Evolutionary conservation across 1,284 basidiomycete species (phyloP).

Genomic region (Rhodotorula sp.): DNA sequence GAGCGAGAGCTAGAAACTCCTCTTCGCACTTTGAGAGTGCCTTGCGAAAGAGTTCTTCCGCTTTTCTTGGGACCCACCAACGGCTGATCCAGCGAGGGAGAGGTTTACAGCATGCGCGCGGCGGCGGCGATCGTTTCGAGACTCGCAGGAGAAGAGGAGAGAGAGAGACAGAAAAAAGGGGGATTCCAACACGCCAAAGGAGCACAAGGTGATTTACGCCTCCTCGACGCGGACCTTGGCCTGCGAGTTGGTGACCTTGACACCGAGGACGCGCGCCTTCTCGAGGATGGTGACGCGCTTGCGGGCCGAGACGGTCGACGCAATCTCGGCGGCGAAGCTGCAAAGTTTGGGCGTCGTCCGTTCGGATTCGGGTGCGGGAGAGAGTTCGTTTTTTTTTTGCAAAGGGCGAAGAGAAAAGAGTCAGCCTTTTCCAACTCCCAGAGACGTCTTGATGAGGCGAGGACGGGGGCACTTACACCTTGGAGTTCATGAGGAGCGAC

Average conservation of each 20-base stretch:
- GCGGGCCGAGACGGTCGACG: conserved; percentile 94
- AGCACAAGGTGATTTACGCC: conserved; percentile 50
- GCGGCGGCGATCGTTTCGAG: too few species aligned
- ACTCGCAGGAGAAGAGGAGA: neutral
- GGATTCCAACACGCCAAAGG: neutral
- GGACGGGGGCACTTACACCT: neutral
- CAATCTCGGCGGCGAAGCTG: conserved; percentile 87
- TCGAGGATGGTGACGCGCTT: conserved; percentile 93
- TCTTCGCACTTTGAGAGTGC: too few species aligned
- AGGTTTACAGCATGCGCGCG: too few species aligned
- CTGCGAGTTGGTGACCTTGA: conserved; percentile 85
- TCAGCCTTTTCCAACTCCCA: neutral
- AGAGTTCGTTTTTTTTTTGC: too few species aligned
- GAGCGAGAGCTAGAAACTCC: too few species aligned
- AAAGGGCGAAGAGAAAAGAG: neutral
- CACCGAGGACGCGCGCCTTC: conserved; percentile 73
- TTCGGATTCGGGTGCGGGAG: too few species aligned
- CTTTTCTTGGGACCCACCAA: too few species aligned
- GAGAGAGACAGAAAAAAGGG: neutral
- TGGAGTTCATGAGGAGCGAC: conserved; percentile 91
- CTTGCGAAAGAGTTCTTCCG: too few species aligned
- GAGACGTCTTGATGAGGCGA: neutral
- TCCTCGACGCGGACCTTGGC: conserved; percentile 97
- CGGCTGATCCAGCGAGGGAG: too few species aligned
- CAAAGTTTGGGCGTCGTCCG: too few species aligned